A percentile compares a stretch with the other conserved stretches of the same genome.
Conservation (phyloP, 768 basidiomycete species). For the Tulasnella calospora region DNA sequence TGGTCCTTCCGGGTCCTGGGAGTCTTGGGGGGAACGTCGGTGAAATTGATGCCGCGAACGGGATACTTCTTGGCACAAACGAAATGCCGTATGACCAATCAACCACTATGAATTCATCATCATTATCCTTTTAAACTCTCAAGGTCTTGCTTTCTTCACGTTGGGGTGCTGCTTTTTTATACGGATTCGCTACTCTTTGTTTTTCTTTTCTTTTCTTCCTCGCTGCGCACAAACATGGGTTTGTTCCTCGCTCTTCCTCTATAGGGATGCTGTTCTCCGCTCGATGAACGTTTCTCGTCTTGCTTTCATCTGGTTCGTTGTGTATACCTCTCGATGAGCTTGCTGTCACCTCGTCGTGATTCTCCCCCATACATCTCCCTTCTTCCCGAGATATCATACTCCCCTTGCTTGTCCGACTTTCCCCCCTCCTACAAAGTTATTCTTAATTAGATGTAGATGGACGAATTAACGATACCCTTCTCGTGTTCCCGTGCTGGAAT, state of each 20-base stretch:
- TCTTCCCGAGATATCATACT: neutral
- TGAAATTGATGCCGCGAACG: neutral
- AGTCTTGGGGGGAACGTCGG: constrained; percentile 13
- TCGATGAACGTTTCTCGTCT: neutral
- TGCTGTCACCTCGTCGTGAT: neutral
- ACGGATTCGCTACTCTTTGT: constrained; percentile 1
- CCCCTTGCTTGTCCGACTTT: neutral
- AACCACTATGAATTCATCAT: constrained; percentile 5
- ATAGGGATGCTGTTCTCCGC: neutral
- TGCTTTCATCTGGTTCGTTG: neutral
- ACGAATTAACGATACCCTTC: neutral
- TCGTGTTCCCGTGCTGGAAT: neutral
- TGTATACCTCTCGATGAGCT: neutral
- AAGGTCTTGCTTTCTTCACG: neutral
- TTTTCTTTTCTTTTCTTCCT: neutral
- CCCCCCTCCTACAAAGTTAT: constrained; percentile 1
- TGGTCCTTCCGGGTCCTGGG: constrained; percentile 2
- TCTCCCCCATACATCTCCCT: neutral
- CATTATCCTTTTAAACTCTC: neutral
- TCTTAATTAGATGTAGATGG: constrained; percentile 8
- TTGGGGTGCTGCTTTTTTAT: neutral
- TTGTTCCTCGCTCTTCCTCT: neutral
- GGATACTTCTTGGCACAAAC: neutral
- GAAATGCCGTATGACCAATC: constrained; percentile 5
- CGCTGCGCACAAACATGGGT: neutral